A percentile compares a stretch with the other conserved stretches of the same genome.
These are phyloP conservation scores for Pueraria montana DNA, from an alignment of 306 rosid genomes.

Conservation along the genomic window DNA sequence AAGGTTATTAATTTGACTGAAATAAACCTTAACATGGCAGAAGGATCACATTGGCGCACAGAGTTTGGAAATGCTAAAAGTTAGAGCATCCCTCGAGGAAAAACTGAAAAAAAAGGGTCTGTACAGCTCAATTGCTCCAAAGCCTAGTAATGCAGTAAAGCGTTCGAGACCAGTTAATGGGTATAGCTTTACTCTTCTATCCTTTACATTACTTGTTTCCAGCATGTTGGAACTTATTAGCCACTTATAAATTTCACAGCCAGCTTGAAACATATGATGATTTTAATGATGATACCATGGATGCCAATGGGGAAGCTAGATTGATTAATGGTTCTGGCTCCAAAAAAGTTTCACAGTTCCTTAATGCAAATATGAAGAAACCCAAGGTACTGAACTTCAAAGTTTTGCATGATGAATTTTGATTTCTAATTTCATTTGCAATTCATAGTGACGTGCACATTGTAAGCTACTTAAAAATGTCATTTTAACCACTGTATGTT, in stretches of 20 bases:
- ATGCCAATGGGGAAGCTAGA: conserved; percentile 44
- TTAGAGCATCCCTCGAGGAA: conserved; percentile 87
- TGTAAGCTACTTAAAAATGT: neutral
- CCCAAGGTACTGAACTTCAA: conserved; percentile 62
- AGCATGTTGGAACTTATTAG: conserved; percentile 48
- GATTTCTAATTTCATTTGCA: conserved; percentile 18
- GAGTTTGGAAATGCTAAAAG: conserved; percentile 85
- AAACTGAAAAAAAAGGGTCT: conserved; percentile 78
- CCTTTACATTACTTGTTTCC: conserved; percentile 28
- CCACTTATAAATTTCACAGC: conserved; percentile 56
- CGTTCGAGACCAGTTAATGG: conserved; percentile 71
- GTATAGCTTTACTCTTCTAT: conserved; percentile 54
- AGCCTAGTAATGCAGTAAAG: conserved; percentile 59
- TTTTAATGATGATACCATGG: conserved; percentile 77
- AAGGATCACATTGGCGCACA: conserved; percentile 65
- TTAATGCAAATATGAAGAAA: conserved; percentile 60
- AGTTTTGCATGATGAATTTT: conserved; percentile 2
- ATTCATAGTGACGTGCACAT: conserved; percentile 21
- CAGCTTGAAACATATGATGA: conserved; percentile 80
- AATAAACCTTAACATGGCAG: conserved; percentile 56
- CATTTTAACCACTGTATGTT: conserved; percentile 1
- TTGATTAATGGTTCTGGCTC: conserved; percentile 55
- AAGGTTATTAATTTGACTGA: conserved; percentile 44
- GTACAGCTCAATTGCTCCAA: conserved; percentile 60
- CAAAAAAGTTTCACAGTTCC: conserved; percentile 56